Conservation (phyloP, 495 filamentous ascomycete species). For the Rhypophila decipiens region DNA sequence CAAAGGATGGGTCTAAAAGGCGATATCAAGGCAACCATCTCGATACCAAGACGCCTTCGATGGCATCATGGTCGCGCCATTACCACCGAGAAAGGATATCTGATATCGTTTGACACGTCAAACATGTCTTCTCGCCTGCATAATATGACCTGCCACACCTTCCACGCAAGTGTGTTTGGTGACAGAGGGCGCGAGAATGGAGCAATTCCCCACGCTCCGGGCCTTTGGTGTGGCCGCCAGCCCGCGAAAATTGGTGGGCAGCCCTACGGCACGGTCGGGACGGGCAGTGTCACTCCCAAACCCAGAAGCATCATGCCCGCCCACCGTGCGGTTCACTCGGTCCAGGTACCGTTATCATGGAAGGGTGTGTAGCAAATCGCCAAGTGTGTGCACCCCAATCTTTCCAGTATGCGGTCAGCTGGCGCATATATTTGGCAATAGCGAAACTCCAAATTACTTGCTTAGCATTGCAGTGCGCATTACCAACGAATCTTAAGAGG, state of each 20-base stretch:
- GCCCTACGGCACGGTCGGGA: constrained; percentile 9
- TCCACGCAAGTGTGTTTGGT: neutral
- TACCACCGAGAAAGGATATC: no score
- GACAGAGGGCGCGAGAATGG: no score
- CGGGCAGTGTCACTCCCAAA: neutral
- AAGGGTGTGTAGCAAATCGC: neutral
- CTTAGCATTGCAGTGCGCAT: no score
- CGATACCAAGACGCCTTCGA: no score
- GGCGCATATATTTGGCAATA: neutral
- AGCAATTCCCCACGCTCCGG: neutral
- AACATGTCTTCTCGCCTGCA: no score
- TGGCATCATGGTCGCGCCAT: no score
- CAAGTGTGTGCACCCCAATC: neutral
- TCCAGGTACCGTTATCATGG: neutral
- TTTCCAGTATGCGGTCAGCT: neutral
- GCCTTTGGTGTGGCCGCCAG: neutral
- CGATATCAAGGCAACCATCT: constrained; percentile 4
- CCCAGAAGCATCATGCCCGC: neutral
- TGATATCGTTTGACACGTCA: no score
- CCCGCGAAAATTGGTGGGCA: neutral
- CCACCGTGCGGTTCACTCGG: no score
- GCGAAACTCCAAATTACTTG: no score
- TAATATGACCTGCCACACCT: neutral
- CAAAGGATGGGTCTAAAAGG: no score
- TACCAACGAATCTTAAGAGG: no score